Evolutionary conservation across 108 stramenopile genomes (phyloP).

Genomic region (Chaetoceros tenuissimus): DNA sequence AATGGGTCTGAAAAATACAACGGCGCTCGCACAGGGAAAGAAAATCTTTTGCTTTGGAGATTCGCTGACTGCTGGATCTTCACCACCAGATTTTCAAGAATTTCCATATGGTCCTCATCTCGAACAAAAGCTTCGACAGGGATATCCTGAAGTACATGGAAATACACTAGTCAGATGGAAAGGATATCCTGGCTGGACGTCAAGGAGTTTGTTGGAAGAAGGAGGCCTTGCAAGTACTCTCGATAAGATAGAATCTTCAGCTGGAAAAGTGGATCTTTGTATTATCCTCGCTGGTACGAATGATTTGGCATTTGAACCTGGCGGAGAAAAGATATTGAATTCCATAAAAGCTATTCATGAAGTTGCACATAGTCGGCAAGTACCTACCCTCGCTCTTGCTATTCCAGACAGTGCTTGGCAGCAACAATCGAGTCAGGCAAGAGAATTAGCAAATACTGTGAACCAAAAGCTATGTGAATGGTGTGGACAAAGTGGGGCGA

Average conservation of each 20-base stretch:
- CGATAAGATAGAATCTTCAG: slow-evolving; percentile 24
- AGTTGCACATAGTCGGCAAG: slow-evolving; percentile 5
- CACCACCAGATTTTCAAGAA: slow-evolving; percentile 21
- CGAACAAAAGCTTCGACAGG: slow-evolving; percentile 29
- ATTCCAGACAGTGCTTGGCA: slow-evolving; percentile 68
- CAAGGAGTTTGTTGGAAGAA: slow-evolving; percentile 33
- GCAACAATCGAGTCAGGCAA: slow-evolving; percentile 17
- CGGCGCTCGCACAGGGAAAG: no score
- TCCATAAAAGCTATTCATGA: slow-evolving; percentile 28
- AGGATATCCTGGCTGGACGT: slow-evolving; percentile 67
- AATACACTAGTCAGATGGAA: slow-evolving; percentile 34
- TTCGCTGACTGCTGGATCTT: slow-evolving; percentile 66
- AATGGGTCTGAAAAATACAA: no score
- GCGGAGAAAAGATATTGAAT: slow-evolving; percentile 21
- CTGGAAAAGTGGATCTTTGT: slow-evolving; percentile 33
- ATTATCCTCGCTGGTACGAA: slow-evolving; percentile 62
- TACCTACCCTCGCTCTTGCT: slow-evolving; percentile 48
- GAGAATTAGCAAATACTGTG: slow-evolving; percentile 17
- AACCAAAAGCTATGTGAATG: slow-evolving; percentile 31
- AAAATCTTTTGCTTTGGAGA: slow-evolving; percentile 66
- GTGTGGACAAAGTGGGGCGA: slow-evolving; percentile 8
- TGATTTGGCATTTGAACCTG: slow-evolving; percentile 45
- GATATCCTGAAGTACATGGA: background rate
- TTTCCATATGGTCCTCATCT: slow-evolving; percentile 61
- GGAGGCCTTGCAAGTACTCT: slow-evolving; percentile 27